Evolutionary conservation across 75 land plant genomes (phyloP), one percentile per base, ranked within the genome.

Genomic region (Pinus albicaulis): DNA sequence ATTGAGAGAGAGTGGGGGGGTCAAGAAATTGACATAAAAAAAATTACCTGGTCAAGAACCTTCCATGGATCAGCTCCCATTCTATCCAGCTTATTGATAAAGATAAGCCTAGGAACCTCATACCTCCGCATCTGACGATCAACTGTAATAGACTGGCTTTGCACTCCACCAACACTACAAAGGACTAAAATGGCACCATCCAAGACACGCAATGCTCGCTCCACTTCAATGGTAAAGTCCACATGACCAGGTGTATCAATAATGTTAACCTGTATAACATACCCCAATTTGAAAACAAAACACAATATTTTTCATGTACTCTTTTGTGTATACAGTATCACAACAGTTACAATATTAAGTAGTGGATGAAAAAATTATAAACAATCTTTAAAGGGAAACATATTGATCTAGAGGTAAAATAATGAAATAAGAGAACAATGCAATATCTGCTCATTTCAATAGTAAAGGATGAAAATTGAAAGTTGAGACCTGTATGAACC

Each of bases 61-160:
- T 88, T 98, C 98, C 98, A 98, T 7, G 99, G 99, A 86, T 98
- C 99, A 11, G 99, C 99, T 68, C 99, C 99, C 88, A 91, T 90
- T 19, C 99, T 84, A 81, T 98, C 99, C 70, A 95, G 85, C 75
- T 98, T 98, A 76, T 98, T 98, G n/a, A 98, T 90, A 77, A 98
- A 98, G 31, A 98, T 98, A 78, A 98, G 83, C 25, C 99, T 82
- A 53, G 99, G 99, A 76, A 98, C 98, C 65, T 86, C 90, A 72
- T 98, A 98, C 76, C 98, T 83, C 73, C 92, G 83, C 98, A 95
- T 95, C 80, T 98, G 99, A 56, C 99, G 90, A 77, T 95, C 98
- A 53, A 98, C 99, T 57, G 99, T 98, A 28, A 95, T 95, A 20
- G 99, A 98, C 83, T 98, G 99, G 77, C 98, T 95, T 77, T 98